Base-by-base conservation (phyloP, 2,329 filamentous ascomycete genomes). In the Scytalidium sp. region DNA sequence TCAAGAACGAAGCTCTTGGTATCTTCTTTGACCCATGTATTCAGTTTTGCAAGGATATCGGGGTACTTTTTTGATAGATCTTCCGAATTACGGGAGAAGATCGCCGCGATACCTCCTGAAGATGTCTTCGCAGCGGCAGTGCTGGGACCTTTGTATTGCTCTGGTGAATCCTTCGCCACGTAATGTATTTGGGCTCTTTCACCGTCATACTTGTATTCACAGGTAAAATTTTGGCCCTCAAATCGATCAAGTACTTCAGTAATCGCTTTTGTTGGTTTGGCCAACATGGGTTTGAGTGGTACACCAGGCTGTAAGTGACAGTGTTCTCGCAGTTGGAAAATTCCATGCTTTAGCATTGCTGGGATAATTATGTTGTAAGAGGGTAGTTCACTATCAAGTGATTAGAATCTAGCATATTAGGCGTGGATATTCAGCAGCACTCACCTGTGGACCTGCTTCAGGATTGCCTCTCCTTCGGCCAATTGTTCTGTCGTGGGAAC, bases 181-280 rank as follows among this genome's bases (percentile, higher is more conserved):
- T 96, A 99, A 67, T 99, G 94, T 45, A 99, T 97, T 66, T 99
- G 94, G n/a, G 94, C 94, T 65, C 94, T 81, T 70, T 99, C 94
- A 44, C 94, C 94, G 62, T 99, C 94, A 64, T 99, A 99, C 69
- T 99, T 99, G 78, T 96, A 99, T 67, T 99, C 94, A 71, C 94
- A 99, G 1, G 94, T 97, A 63, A 99, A 99, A 21, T 87, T 88
- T 65, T 96, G 94, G 56, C 88, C 85, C 66, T 97, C 94, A 58
- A 99, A 99, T 4, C 94, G 88, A 69, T 99, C 93, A 10, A 99
- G 79, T 0, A 99, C 94, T 70, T 99, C 94, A 1, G 92, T 96
- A 61, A 99, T 97, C 4, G 94, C 92, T 68, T 99, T 99, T 9
- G 94, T 99, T 3, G 94, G 94, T 63, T 97, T 97, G 19, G 94